Conservation (phyloP, 768 basidiomycete species). For the Infundibulicybe gibba region DNA sequence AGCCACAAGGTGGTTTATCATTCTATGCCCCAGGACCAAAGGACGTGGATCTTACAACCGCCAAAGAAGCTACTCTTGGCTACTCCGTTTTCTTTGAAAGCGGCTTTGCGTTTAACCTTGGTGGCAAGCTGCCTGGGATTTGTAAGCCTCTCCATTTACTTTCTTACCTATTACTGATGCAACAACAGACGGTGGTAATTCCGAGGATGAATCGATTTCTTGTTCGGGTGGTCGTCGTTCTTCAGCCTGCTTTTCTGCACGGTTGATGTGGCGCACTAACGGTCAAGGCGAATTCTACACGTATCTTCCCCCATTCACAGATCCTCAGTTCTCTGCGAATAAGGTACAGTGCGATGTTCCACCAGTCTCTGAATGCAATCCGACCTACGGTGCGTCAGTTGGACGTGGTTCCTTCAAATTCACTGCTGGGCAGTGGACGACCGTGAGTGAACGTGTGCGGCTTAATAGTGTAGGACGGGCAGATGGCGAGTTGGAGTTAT, state of each 20-base stretch:
- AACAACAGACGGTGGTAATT: conserved; percentile 52
- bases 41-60: conserved; percentile 49
- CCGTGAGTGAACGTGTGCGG: conserved; percentile 65
- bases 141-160: conserved; percentile 38
- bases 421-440: conserved; percentile 60
- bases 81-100: conserved; percentile 60
- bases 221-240: conserved; percentile 67
- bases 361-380: conserved; percentile 52
- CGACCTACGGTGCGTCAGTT: conserved; percentile 62
- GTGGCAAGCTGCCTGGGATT: conserved; percentile 73
- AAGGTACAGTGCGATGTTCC: conserved; percentile 43
- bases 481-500: conserved; percentile 73
- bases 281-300: conserved; percentile 69
- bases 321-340: conserved; percentile 39
- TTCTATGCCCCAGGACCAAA: conserved; percentile 66
- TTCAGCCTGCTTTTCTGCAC: conserved; percentile 55
- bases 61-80: conserved; percentile 63
- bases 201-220: conserved; percentile 36
- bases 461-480: conserved; percentile 68
- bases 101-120: conserved; percentile 62
- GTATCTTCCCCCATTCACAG: conserved; percentile 53
- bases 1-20: conserved; percentile 56
- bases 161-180: neutral
- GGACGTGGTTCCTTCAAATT: conserved; percentile 69
- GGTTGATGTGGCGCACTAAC: conserved; percentile 65